These are phyloP conservation scores for Aspergillus ostianus DNA, from an alignment of 495 filamentous ascomycete genomes.

Conservation along the genomic window DNA sequence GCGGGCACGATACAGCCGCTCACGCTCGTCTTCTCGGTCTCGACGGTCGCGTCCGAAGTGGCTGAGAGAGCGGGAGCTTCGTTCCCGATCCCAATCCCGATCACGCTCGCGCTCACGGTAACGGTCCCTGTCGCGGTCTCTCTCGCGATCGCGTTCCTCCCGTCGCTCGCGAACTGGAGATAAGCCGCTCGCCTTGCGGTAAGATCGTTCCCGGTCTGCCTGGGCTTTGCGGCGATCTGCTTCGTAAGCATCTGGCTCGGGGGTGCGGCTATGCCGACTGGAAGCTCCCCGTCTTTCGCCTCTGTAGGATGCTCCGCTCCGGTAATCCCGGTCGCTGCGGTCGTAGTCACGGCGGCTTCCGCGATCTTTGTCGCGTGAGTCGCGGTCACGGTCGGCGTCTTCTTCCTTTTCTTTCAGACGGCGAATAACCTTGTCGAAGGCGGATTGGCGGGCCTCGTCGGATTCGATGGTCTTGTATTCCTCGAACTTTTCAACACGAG, in stretches of 20 bases:
- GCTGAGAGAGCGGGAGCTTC: conserved; percentile 42
- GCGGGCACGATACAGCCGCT: conserved; percentile 78
- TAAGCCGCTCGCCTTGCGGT: conserved; percentile 72
- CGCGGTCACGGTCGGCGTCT: conserved; percentile 56
- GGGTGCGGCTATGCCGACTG: conserved; percentile 66
- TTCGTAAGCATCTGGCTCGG: conserved; percentile 84
- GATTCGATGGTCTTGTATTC: conserved; percentile 80
- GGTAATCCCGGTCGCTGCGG: conserved; percentile 51
- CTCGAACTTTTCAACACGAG: conserved; percentile 71
- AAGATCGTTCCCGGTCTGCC: conserved; percentile 82
- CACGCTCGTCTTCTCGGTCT: conserved; percentile 80
- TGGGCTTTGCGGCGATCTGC: conserved; percentile 83
- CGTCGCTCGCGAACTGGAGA: conserved; percentile 47
- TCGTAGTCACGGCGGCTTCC: conserved; percentile 53
- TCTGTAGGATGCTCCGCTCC: conserved; percentile 31
- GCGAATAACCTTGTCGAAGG: conserved; percentile 90
- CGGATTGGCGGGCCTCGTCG: conserved; percentile 76
- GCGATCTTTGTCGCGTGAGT: conserved; percentile 54
- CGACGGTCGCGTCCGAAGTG: conserved; percentile 71
- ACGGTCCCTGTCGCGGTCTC: conserved; percentile 39
- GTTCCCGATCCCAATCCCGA: conserved; percentile 55
- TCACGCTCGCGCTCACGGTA: conserved; percentile 45
- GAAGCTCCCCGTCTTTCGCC: conserved; percentile 58
- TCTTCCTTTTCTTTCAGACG: conserved; percentile 90
- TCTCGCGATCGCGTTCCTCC: conserved; percentile 59